Base-by-base conservation (phyloP, 371 early-diverging fungal species). In the Circinella minor region DNA sequence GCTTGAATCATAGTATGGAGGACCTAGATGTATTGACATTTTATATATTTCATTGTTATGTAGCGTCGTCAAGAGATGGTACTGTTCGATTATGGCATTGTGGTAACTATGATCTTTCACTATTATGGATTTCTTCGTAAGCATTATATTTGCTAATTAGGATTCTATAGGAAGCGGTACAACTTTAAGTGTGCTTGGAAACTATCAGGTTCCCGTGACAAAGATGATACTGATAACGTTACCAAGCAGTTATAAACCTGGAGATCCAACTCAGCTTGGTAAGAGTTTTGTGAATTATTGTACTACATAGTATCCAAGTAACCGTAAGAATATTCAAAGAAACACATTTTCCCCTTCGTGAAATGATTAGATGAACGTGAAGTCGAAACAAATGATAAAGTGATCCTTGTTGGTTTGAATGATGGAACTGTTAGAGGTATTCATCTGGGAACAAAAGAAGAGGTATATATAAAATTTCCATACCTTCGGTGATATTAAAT, bases 61-160 rank as follows among this genome's bases (percentile, higher is more conserved):
- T 37, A 86, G 88, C 87, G 11, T 88, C 87, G 4, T 86, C 88
- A 10, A 79, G 80, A 36, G 88, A 88, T 66, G 88, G 88, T 6
- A 81, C 83, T 4, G 75, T 86, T 18, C 80, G 80, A 47, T 73
- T 88, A 63, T 88, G 88, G 88, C 83, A 88, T 55, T 86, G 87
- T 67, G 85, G 88, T 80, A 74, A 51, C 77, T 39, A 18, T 55
- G 36, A 34, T 57, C 9, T 63, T 27, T 2, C 27, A 27, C 27
- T 27, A 27, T 27, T 27, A 27, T 27, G 27, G 27, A 27, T 27
- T 27, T 27, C 27, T 27, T 27, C 27, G 2, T 27, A 27, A 27
- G 27, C 27, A 27, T 27, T 27, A 27, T 27, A 27, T 27, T 27
- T 27, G 27, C 27, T 27, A 27, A 27, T 27, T 2, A 27, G 27